phyloP scores from a whole-genome alignment of 139 green algal species.

The Chlorella sp. region DNA sequence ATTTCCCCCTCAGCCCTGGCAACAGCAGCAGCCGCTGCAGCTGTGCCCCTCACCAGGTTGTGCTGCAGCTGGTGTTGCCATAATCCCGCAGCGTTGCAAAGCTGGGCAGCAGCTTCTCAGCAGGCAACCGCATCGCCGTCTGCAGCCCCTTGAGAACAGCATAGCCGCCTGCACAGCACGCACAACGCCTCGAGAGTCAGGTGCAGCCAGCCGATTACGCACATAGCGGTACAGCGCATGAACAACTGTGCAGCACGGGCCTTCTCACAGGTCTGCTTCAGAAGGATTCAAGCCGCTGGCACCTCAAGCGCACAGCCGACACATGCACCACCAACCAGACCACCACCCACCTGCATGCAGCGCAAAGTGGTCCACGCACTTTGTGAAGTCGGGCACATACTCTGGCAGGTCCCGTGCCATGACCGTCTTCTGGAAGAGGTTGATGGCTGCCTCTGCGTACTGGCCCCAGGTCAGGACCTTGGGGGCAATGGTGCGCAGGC shows the following conservation, averaged over 20 bases:
- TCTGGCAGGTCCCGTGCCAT: neutral
- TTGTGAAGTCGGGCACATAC: slow-evolving; percentile 46
- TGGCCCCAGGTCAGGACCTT: slow-evolving; percentile 47
- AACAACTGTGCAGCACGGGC: no score
- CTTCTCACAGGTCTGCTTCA: no score
- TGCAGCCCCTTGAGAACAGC: slow-evolving; percentile 58
- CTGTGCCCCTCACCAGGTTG: no score
- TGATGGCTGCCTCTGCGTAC: slow-evolving; percentile 33
- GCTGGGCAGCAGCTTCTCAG: slow-evolving; percentile 35
- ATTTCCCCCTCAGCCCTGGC: no score
- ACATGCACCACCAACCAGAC: no score
- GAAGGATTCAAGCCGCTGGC: no score
- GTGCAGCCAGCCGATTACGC: no score
- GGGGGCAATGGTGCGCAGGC: neutral
- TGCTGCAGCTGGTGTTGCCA: slow-evolving; percentile 50
- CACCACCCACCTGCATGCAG: slow-evolving; percentile 51
- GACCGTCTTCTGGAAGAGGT: slow-evolving; percentile 8
- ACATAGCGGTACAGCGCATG: neutral
- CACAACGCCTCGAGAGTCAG: no score
- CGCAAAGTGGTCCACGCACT: slow-evolving; percentile 44
- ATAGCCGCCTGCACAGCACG: slow-evolving; percentile 48
- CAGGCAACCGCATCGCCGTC: slow-evolving; percentile 36
- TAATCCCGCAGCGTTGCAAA: slow-evolving; percentile 44
- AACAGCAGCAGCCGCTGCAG: no score
- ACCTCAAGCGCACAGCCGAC: no score